Base-by-base conservation (phyloP, 192 early-diverging fungal genomes). In the Gaertneriomyces sp. region DNA sequence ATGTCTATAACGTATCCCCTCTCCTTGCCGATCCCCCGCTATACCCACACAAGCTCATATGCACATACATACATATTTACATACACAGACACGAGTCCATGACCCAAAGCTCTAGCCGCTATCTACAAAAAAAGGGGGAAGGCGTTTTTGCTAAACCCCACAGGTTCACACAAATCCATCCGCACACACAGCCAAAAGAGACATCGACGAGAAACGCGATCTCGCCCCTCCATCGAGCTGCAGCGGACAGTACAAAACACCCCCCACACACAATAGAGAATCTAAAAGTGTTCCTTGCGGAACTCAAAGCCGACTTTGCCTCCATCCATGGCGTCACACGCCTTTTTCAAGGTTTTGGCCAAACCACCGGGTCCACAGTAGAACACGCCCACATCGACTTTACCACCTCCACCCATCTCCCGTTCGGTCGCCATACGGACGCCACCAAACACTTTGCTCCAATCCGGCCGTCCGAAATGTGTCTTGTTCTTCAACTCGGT, bases 381-480 rank as follows among this genome's bases (percentile, higher is more conserved):
- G 76, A 91, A 92, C 41, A 93, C 89, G 14, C 90, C 92, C 7
- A 93, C 83, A 4, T 79, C 68, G 46, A 74, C 73, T 42, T 67
- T 77, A 5, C 25, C 42, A 14, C 52, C 66, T 33, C 47, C 63
- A n/a, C 7, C 20, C 61, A 25, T 11, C 11, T 53, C 50, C 8
- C 50, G 9, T 50, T 45, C 61, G 14, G 58, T 40, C 10, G 39
- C 56, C 9, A 77, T 77, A 16, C 87, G 74, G 45, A 85, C 76
- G 1, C 39, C 42, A 25, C 74, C 63, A 60, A 93, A 88, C 49
- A 92, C 85, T 45, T 73, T 71, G 50, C 77, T 63, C 76, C 88
- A 93, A 69, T 89, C 87, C 20, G 92, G 92, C 9, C 92, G 81
- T 11, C 92, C 92, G 70, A 85, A 91, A 75, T 89, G 87, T 53